Percentiles rank a stretch among this genome's conserved stretches.
Conservation (phyloP, 2,329 filamentous ascomycete species). For the Venturia pyrina region DNA sequence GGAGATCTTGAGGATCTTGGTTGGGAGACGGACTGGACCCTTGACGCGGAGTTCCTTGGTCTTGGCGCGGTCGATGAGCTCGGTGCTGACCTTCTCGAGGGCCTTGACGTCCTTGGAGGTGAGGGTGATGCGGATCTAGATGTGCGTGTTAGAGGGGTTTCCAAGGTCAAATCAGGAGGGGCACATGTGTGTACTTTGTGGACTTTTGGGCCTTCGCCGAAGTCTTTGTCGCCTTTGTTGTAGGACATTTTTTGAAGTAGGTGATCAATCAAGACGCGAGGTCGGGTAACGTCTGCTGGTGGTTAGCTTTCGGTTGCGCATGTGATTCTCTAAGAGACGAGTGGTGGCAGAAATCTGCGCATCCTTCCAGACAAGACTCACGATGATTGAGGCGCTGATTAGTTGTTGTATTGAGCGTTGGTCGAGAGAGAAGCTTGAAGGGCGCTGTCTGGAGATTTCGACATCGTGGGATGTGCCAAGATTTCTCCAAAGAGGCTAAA, state of each 20-base stretch:
- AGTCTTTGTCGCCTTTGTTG: conserved; percentile 85
- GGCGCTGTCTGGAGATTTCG: neutral
- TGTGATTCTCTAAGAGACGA: neutral
- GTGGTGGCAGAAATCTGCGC: no score
- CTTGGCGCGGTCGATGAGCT: conserved; percentile 89
- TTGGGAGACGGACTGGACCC: conserved; percentile 94
- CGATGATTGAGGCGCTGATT: conserved; percentile 4
- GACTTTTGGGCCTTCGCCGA: conserved; percentile 59
- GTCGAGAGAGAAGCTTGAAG: neutral
- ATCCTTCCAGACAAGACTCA: neutral
- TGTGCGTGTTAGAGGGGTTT: conserved; percentile 56
- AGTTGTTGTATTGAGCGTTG: neutral
- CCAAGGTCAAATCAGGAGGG: conserved; percentile 36
- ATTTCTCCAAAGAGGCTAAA: neutral
- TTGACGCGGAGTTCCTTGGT: conserved; percentile 97
- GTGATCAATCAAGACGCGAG: conserved; percentile 38
- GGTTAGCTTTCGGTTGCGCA: neutral
- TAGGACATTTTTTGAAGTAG: conserved; percentile 63
- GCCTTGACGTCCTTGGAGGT: conserved; percentile 81
- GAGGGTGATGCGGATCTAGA: conserved; percentile 88
- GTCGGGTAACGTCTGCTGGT: conserved; percentile 35
- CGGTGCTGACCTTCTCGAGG: conserved; percentile 62
- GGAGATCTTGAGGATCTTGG: conserved; percentile 92
- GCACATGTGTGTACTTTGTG: neutral
- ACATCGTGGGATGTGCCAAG: neutral